Evolutionary conservation across 2,329 filamentous ascomycete species (phyloP), one percentile per base, ranked within the genome.

Genomic region (Pleoardoris graminearum): DNA sequence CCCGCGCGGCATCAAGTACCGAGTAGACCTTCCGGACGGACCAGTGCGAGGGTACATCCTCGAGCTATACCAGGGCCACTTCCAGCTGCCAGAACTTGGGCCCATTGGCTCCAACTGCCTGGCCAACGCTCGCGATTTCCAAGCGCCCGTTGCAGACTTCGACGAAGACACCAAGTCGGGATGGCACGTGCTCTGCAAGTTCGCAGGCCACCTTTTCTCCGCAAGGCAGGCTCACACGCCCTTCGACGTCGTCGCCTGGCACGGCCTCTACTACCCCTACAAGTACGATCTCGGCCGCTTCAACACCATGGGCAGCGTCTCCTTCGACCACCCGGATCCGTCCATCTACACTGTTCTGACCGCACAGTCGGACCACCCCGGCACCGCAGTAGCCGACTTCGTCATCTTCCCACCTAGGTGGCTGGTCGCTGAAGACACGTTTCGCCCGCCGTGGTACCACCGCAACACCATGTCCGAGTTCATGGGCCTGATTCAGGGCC

Each of bases 361-460:
- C 1, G 85, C 84, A 2, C 84, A 80, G 22, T 84, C 83, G 4
- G 74, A 78, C 50, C 74, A 75, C n/a, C 73, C 79, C 4, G 80
- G 79, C 7, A 82, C 82, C 0, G 78, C 83, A 0, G 74, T 87
- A 2, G 85, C 85, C 6, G 87, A 90, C 74, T 89, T 90, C 61
- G 84, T 89, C 63, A 85, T 88, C 70, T 89, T 90, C 74, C 85
- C 86, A 8, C 86, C 87, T 1, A 80, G 86, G 45, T 90, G 86
- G 86, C 80, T 88, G 29, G 85, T 88, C 0, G 82, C 80, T 1
- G 84, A 87, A 62, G 79, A 87, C 65, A 89, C 87, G 0, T 89
- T 89, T 77, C 82, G 86, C 5, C 85, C 85, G 21, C 87, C 87
- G 0, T 90, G 85, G 79, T 89, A 87, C 75, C 87, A 89, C 73